phyloP scores from a whole-genome alignment of 2,329 filamentous ascomycete genomes.

The Cladobotryum protrusum region DNA sequence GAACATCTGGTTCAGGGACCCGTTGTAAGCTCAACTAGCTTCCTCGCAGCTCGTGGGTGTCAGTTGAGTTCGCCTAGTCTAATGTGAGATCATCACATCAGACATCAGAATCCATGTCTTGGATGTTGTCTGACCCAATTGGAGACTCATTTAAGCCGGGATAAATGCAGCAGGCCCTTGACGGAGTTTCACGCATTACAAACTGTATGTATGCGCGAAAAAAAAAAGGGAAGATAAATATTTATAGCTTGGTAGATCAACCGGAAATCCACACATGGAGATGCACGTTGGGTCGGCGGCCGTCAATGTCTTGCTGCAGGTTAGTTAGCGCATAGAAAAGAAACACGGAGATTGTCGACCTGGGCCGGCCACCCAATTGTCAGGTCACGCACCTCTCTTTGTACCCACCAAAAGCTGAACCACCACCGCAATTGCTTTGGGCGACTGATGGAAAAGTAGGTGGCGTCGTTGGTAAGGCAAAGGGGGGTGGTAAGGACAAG shows the following conservation, averaged over 20 bases:
- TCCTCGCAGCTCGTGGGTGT: no score
- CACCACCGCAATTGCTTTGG: background rate
- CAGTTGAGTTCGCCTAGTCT: no score
- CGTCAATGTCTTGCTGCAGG: conserved; percentile 1
- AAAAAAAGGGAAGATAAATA: background rate
- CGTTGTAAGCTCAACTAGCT: no score
- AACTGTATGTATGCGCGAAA: background rate
- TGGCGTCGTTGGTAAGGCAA: background rate
- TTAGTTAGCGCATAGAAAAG: background rate
- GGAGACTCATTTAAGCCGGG: background rate
- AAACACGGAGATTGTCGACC: background rate
- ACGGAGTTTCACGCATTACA: background rate
- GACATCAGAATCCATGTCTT: no score
- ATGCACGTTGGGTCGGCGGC: background rate
- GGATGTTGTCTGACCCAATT: background rate
- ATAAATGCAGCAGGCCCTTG: background rate
- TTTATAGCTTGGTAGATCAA: background rate
- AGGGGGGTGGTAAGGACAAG: background rate
- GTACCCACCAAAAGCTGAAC: conserved; percentile 1
- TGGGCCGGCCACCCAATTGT: background rate
- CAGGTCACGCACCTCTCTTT: background rate
- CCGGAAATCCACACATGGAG: background rate
- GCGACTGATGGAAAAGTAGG: background rate
- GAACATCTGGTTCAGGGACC: no score
- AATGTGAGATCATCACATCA: no score